Evolutionary conservation across 805 yeast genomes (phyloP), one percentile per base, ranked within the genome.

Genomic region (Starmera pachycereana): DNA sequence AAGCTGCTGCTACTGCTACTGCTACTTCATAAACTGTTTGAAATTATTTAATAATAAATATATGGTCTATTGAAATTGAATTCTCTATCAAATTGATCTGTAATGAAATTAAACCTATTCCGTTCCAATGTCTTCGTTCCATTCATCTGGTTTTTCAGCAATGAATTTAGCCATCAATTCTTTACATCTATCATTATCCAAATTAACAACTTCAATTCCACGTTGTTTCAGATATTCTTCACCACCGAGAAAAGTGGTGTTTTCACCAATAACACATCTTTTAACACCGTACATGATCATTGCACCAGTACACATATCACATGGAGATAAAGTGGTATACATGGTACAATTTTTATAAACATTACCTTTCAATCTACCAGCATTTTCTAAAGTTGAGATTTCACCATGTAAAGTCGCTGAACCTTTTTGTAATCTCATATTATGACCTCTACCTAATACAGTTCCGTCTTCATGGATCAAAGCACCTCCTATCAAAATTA

Each of bases 271-370:
- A 0, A 90, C 97, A 33, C 86, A 81, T 47, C 97, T 71, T 52
- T 81, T 79, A 49, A 90, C 72, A 33, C 95, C 96, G 63, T 88
- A 90, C 70, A 90, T 68, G 39, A 90, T 54, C 47, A 90, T 83
- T 6, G 97, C 95, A 16, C 97, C 97, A 5, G 92, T 76, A 59
- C 97, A 90, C 97, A 90, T 90, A 49, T 79, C 72, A 59, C 97
- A 90, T 4, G 97, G 97, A 8, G 95, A 84, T 48, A 90, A 66
- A 0, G 96, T 84, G 28, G 97, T 88, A 63, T 88, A 90, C 74
- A 87, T 73, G 57, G 97, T 92, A 50, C 96, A 82, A 46, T 79
- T 72, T 53, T 81, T 83, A 66, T 90, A 90, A 13, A 73, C 75
- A 18, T 70, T 68, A 5, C 89, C 97, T 18, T 80, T 78, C 42